Evolutionary conservation across 2,329 filamentous ascomycete species (phyloP), one percentile per base, ranked within the genome.

Genomic region (Pseudocercospora pini-densiflorae): DNA sequence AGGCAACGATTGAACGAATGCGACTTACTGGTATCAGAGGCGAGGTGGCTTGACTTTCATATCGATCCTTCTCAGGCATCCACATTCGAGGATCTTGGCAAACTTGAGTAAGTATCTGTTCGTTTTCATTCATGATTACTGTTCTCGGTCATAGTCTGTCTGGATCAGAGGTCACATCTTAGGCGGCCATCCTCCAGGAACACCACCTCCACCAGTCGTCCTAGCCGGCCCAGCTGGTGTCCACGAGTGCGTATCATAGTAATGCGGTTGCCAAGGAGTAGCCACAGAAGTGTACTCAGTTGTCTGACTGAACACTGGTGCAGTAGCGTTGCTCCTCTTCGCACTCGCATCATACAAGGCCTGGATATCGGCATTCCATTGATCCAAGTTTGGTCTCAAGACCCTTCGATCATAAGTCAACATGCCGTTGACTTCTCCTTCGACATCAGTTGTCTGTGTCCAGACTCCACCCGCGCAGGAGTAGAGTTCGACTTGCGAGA

Each of bases 371-470:
- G 73, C 74, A 71, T 81, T 83, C 89, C 89, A 91, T 77, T 88
- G 85, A 7, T 79, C 76, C 45, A 81, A 58, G 51, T 71, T 57
- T 10, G 71, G 84, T 0, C 89, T 81, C 36, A 89, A 75, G 0
- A 90, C 65, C 0, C 89, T 81, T 1, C 90, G 85, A 75, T 92
- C 89, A 58, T 76, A 76, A 1, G 89, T 91, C 70, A 91, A 76
- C 64, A 92, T 79, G 0, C 90, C 90, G 70, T 92, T 92, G 8
- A 92, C 88, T 75, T 92, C 90, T 4, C 89, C 90, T 75, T 92
- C 90, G 0, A 92, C 90, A 71, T 92, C 90, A 0, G 88, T 90
- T 0, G 89, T 92, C 80, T 92, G 90, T 0, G 90, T 92, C 85
- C 89, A 92, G 0, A 92, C 85, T 10, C 85, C 90, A 0, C 87